phyloP scores from a whole-genome alignment of 805 yeast species.

The Grigorovia yakushimaensis region DNA sequence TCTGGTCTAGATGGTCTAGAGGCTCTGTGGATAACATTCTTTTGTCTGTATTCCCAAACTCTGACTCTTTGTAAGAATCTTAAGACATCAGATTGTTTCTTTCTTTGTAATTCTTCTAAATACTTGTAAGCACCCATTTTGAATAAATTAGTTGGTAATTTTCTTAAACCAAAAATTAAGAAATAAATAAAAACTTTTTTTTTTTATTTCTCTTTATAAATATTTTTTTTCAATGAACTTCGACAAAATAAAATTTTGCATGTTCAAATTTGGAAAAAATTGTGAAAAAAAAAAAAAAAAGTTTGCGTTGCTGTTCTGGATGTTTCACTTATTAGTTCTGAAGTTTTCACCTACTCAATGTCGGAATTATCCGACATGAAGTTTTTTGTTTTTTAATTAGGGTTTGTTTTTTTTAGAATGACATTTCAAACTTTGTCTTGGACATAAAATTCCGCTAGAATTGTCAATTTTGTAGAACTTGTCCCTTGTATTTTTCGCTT shows the following conservation, averaged over 20 bases:
- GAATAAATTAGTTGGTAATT: constrained; percentile 8
- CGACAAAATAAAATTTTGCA: not conserved
- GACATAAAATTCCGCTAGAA: too few species aligned
- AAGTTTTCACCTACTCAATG: not conserved
- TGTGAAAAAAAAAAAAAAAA: not conserved
- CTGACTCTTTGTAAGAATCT: constrained; percentile 98
- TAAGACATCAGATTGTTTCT: constrained; percentile 99
- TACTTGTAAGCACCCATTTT: constrained; percentile 99
- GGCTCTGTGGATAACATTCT: constrained; percentile 97
- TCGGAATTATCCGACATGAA: too few species aligned
- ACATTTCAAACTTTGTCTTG: too few species aligned
- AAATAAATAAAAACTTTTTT: not conserved
- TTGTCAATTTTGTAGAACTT: too few species aligned
- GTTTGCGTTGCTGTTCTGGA: constrained; percentile 1
- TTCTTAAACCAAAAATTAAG: not conserved
- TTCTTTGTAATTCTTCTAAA: constrained; percentile 97
- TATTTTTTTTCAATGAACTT: not conserved
- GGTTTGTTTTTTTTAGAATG: too few species aligned
- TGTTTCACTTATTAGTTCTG: not conserved
- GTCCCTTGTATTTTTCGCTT: too few species aligned
- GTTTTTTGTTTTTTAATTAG: too few species aligned
- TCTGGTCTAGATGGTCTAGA: constrained; percentile 98
- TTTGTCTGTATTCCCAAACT: constrained; percentile 99
- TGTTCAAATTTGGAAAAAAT: not conserved
- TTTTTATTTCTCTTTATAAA: not conserved